Evolutionary conservation across 2,329 filamentous ascomycete species (phyloP), one percentile per base, ranked within the genome.

Genomic region (Diaporthe velutina): DNA sequence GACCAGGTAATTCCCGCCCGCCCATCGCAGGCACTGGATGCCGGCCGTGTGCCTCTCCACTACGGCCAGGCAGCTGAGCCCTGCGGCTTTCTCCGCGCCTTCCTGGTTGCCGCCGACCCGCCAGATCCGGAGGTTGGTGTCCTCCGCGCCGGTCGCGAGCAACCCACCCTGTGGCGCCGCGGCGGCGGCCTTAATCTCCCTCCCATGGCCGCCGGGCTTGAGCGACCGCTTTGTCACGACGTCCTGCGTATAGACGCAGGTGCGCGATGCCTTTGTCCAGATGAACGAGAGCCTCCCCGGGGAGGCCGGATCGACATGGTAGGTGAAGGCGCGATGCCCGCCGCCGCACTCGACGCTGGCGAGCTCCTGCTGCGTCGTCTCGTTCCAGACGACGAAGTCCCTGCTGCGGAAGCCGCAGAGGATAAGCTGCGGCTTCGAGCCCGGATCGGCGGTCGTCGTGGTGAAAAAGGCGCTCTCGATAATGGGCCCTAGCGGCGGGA

Each of bases 401-500:
- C 92, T 95, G 80, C 93, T 92, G 73, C 90, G 91, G 84, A 98
- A 98, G 4, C 96, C 96, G 81, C 93, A 94, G 17, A 98, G 85
- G 38, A 95, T 85, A 1, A 98, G 85, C 61, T 94, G 88, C 1
- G 86, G 82, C 0, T 82, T 82, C 1, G 79, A 74, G 50, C 79
- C 79, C 33, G 75, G 68, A 13, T 67, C 30, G 33, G 54, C 82
- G 13, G 76, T 74, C n/a, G 57, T 82, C 8, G 76, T 74, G 48
- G 78, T 78, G 75, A 96, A 89, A 84, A 90, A 93, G 0, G 93
- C 88, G 0, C 92, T 92, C 82, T 97, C 94, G 50, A 98, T 89
- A 78, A 94, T 91, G 1, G 93, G 92, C 0, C 93, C 94, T 57
- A 97, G 91, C 0, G 94, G 92, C 1, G 94, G 90, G 4, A 87